Evolutionary conservation across 768 basidiomycete species (phyloP), one percentile per base, ranked within the genome.

Genomic region (Phylloporus sp.): DNA sequence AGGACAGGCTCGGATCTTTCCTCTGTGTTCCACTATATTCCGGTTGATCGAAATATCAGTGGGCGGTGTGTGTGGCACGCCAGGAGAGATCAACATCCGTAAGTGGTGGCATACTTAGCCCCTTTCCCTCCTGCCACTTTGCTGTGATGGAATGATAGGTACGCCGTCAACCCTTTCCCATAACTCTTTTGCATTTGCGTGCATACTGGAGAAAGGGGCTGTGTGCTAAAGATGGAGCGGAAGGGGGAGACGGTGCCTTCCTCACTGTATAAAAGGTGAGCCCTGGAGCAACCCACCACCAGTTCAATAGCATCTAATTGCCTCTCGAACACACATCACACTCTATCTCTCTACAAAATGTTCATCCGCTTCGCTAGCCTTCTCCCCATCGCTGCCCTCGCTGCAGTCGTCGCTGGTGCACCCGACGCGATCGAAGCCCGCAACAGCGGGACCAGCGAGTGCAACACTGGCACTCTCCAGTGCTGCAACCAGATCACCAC

Each of bases 201-300:
- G 27, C 42, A 29, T 43, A 16, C 13, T 29, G 18, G 28, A 15
- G 12, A 31, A 29, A 9, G 7, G 36, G 26, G 26, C 26, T 27
- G 46, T 38, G 34, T 32, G 43, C 18, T 31, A 20, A 45, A 32
- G 32, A 22, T 45, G 22, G 22, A 24, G 10, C 4, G 10, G 16
- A 7, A 29, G 3, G 12, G 22, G 23, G 32, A n/a, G n/a, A 15
- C 18, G 20, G 18, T 9, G 23, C 18, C 4, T 10, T 28, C 10
- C 24, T 24, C 20, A 20, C 8, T 5, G 47, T 57, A 58, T 61
- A 61, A 57, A 52, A 18, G 40, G 20, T 15, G 2, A 9, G 39
- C 26, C 6, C 10, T 9, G 35, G 18, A 22, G 5, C n/a, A 8
- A 1, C 7, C 29, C 23, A 50, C 13, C 50, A 47, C 29, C 51